Percentiles rank a stretch among this genome's conserved stretches.
These are phyloP conservation scores for Botrytis elliptica DNA, from an alignment of 2,329 filamentous ascomycete genomes.

Conservation along the genomic window DNA sequence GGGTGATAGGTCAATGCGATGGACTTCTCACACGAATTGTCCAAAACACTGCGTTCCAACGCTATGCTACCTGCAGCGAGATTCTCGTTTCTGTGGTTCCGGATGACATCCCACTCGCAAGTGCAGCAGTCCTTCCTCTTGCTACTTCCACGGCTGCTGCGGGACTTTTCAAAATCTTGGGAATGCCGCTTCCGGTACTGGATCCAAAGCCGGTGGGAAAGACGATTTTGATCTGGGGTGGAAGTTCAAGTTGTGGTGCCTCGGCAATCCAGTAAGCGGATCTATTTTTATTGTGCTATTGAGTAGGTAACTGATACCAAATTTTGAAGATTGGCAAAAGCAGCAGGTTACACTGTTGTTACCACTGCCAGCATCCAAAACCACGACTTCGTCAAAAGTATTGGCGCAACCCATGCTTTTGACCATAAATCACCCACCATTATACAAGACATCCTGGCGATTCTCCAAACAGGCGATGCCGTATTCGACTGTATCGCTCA, in stretches of 20 bases:
- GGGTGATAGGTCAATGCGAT: slow-evolving; percentile 34
- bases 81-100: slow-evolving; percentile 33
- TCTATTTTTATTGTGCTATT: neutral
- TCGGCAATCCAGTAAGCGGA: slow-evolving; percentile 27
- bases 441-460: slow-evolving; percentile 25
- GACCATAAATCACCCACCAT: slow-evolving; percentile 43
- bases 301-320: neutral
- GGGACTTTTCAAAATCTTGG: slow-evolving; percentile 35
- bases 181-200: slow-evolving; percentile 25
- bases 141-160: slow-evolving; percentile 39
- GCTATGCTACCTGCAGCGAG: slow-evolving; percentile 34
- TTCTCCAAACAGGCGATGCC: slow-evolving; percentile 24
- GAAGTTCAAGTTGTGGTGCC: slow-evolving; percentile 28
- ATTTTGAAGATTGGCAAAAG: slow-evolving; percentile 23
- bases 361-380: slow-evolving; percentile 48
- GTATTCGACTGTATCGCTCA: slow-evolving; percentile 36
- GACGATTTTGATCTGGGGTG: slow-evolving; percentile 33
- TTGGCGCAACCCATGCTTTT: slow-evolving; percentile 47
- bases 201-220: slow-evolving; percentile 25
- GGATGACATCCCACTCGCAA: slow-evolving; percentile 37
- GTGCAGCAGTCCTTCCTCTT: slow-evolving; percentile 41
- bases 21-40: slow-evolving; percentile 28
- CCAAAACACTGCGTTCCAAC: slow-evolving; percentile 38
- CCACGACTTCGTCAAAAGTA: slow-evolving; percentile 42
- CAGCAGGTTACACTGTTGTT: slow-evolving; percentile 44